Base-by-base conservation (phyloP, 164 flowering plant genomes). In the Warburgia ugandensis region DNA sequence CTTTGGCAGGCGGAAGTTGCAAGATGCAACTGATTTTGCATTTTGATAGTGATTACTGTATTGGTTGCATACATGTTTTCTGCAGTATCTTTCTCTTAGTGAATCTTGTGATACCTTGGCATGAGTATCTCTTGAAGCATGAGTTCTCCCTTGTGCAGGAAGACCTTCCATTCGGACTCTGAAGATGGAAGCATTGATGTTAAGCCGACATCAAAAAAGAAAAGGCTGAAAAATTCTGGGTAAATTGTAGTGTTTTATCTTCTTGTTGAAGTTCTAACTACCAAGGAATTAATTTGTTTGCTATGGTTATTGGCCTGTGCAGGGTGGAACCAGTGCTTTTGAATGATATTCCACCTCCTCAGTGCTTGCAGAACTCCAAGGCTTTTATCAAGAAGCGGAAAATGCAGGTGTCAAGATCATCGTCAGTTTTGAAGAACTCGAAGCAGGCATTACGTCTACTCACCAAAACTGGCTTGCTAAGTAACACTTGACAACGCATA, bases 381-480 rank as follows among this genome's bases (percentile, higher is more conserved):
- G 88, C 77, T 17, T 91, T 91, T 55, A 65, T 91, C 71, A 83
- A 81, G 72, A 74, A 75, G 65, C 65, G 77, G 65, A 87, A 81
- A 62, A 70, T 72, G 81, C 78, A 70, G 47, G 84, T 91, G 28
- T 10, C 83, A 23, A 78, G 98, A 62, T 91, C 98, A 13, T 48
- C 70, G 31, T 62, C 95, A 2, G 81, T 83, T 59, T 61, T 91
- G 69, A 74, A 75, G 66, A 87, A 86, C 69, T 65, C 94, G 42
- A 76, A 71, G 37, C 89, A 83, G 73, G 97, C 97, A 23, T 61
- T 87, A 40, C 82, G 96, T 45, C 67, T 83, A 52, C 68, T 89
- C 30, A 76, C 86, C 27, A 44, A 50, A 5, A 65, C 77, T 26
- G 85, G 86, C 55, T 52, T 81, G 63, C 62, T 86, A 35, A 35